Conservation (phyloP, 2,329 filamentous ascomycete species). For the Stagonosporopsis cucurbitacearum region DNA sequence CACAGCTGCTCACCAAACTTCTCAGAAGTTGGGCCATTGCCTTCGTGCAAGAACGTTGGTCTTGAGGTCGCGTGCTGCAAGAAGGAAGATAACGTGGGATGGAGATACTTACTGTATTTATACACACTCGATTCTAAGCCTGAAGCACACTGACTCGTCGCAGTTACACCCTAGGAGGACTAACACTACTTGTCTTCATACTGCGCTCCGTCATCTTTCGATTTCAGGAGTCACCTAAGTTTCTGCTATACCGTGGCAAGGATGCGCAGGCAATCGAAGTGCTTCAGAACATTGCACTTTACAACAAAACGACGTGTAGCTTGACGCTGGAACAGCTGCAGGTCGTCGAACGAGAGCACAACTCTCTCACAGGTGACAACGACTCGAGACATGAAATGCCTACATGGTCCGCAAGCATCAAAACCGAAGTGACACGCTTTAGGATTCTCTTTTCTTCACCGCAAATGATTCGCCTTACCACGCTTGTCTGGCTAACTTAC, state of each 20-base stretch:
- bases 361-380: constrained; percentile 35
- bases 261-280: constrained; percentile 60
- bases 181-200: constrained; percentile 56
- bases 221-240: constrained; percentile 67
- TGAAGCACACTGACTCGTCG: not conserved
- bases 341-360: constrained; percentile 41
- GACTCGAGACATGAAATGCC: constrained; percentile 40
- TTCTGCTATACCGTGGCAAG: constrained; percentile 60
- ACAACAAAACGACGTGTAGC: constrained; percentile 48
- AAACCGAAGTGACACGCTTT: constrained; percentile 53
- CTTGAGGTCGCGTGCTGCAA: constrained; percentile 47
- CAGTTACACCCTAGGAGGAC: constrained; percentile 48
- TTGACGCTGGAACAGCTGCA: constrained; percentile 48
- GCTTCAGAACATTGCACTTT: constrained; percentile 52
- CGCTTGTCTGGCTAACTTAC: constrained; percentile 60
- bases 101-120: constrained; percentile 49
- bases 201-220: constrained; percentile 61
- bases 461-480: constrained; percentile 54
- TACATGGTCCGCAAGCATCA: constrained; percentile 45
- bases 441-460: constrained; percentile 54
- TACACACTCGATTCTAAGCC: fast-evolving
- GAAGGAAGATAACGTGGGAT: constrained; percentile 52
- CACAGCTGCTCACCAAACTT: constrained; percentile 61
- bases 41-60: constrained; percentile 52
- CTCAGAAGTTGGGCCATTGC: constrained; percentile 52